Base-by-base conservation (phyloP, 805 yeast species). In the Starmerella tilneyi region DNA sequence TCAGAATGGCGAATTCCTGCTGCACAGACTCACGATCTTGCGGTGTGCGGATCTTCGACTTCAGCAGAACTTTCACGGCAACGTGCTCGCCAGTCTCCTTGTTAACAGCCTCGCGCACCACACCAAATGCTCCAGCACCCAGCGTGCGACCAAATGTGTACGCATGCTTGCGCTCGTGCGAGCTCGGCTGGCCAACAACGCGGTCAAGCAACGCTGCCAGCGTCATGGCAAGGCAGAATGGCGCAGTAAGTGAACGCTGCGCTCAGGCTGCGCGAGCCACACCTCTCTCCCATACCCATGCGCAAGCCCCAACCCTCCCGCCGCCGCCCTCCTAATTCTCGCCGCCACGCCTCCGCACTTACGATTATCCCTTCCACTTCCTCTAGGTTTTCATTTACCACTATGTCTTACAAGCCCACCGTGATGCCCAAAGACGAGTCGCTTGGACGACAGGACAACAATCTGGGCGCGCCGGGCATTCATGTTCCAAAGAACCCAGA, bases 111-210 rank as follows among this genome's bases (percentile, higher is more conserved):
- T 75, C 73, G 55, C 94, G 72, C 3, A 89, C 97, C 2, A 89
- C 80, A 31, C 98, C 97, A 63, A 85, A 92, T 0, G 94, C 76
- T 5, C 98, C 97, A 0, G 96, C 96, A 9, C 97, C 97, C 11
- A 88, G 65, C 0, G 95, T 84, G 48, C 75, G 76, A 11, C 88
- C 89, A 61, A 86, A 84, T 8, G 78, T 74, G 58, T 84, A 88
- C 48, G 74, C 70, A 39, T 71, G 62, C 63, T 85, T 84, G 57
- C 83, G 74, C 33, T 70, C 58, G 55, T 80, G 80, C 7, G 82
- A 74, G 11, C 67, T 71, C 0, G 94, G 94, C 61, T 84, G 92
- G 5, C 88, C 84, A 37, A 76, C 66, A 17, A 83, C 58, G 55
- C 75, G 79, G 56, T 74, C 70, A 47, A 81, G 21, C 15, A 63